A percentile compares a stretch with the other conserved stretches of the same genome.
These are phyloP conservation scores for Phytophthora sp. DNA, from an alignment of 352 stramenopile genomes.

Conservation along the genomic window DNA sequence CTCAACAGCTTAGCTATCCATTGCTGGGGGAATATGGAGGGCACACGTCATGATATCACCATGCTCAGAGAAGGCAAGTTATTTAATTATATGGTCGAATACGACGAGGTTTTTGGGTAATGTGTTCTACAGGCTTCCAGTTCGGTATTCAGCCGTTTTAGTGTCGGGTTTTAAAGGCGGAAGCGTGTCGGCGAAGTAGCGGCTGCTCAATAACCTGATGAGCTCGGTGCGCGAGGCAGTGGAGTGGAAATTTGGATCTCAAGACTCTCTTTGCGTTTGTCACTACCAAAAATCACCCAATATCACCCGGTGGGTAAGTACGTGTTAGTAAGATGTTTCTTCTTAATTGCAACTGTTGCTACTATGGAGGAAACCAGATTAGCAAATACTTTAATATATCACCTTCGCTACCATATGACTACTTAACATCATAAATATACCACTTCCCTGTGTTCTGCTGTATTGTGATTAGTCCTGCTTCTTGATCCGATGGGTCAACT, in stretches of 20 bases:
- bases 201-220: slow-evolving; percentile 10
- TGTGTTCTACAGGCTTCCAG: slow-evolving; percentile 11
- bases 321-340: not conserved
- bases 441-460: no score
- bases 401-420: no score
- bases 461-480: slow-evolving; percentile 12
- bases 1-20: slow-evolving; percentile 7
- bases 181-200: not conserved
- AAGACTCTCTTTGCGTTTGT: slow-evolving; percentile 10
- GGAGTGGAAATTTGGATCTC: slow-evolving; percentile 13
- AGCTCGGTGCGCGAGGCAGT: not conserved
- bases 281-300: slow-evolving; percentile 11
- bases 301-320: slow-evolving; percentile 8
- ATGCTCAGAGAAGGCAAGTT: slow-evolving; percentile 18
- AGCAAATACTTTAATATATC: not conserved
- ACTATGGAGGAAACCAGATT: slow-evolving; percentile 4
- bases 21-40: slow-evolving; percentile 17
- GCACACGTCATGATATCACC: slow-evolving; percentile 12
- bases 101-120: slow-evolving; percentile 11
- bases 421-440: no score
- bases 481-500: slow-evolving; percentile 1
- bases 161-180: slow-evolving; percentile 4
- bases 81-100: not conserved
- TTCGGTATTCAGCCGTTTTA: slow-evolving; percentile 4
- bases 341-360: not conserved